Evolutionary conservation across 108 stramenopile genomes (phyloP).

Genomic region (Nitzschia sp.): DNA sequence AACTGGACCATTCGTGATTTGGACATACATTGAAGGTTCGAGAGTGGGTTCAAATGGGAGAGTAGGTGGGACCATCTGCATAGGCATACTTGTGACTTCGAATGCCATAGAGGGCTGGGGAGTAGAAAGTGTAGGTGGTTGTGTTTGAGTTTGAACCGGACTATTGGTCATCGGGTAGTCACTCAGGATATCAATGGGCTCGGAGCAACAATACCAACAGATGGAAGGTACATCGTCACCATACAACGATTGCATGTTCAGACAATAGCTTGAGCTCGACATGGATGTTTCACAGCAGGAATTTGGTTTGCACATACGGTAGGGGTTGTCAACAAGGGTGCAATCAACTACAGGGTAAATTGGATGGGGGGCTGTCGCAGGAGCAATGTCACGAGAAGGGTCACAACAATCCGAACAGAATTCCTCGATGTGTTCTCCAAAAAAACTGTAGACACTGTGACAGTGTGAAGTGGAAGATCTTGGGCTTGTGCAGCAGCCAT

Average conservation of each 20-base stretch:
- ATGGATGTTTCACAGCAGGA: slow-evolving; percentile 13
- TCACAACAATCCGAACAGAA: slow-evolving; percentile 31
- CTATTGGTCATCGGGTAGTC: too few relatives aligned
- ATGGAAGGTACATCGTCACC: slow-evolving; percentile 10
- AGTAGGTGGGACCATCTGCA: too few relatives aligned
- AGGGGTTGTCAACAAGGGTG: slow-evolving; percentile 17
- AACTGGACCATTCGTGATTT: background rate
- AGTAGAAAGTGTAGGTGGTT: background rate
- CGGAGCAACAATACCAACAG: slow-evolving; percentile 17
- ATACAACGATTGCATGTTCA: background rate
- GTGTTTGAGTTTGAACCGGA: background rate
- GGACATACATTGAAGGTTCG: background rate
- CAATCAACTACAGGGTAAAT: slow-evolving; percentile 18
- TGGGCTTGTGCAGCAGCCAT: slow-evolving; percentile 37
- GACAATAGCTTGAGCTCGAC: slow-evolving; percentile 14
- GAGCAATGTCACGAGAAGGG: slow-evolving; percentile 15
- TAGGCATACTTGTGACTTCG: background rate
- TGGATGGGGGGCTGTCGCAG: slow-evolving; percentile 4
- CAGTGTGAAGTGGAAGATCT: slow-evolving; percentile 36
- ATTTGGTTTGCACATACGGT: slow-evolving; percentile 20
- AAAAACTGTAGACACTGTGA: slow-evolving; percentile 28
- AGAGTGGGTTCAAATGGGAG: too few relatives aligned
- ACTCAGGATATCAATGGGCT: background rate
- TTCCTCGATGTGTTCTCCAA: slow-evolving; percentile 20
- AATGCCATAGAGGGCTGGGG: background rate